These are phyloP conservation scores for Tylopilus sp. DNA, from an alignment of 1,284 basidiomycete species.

Conservation along the genomic window DNA sequence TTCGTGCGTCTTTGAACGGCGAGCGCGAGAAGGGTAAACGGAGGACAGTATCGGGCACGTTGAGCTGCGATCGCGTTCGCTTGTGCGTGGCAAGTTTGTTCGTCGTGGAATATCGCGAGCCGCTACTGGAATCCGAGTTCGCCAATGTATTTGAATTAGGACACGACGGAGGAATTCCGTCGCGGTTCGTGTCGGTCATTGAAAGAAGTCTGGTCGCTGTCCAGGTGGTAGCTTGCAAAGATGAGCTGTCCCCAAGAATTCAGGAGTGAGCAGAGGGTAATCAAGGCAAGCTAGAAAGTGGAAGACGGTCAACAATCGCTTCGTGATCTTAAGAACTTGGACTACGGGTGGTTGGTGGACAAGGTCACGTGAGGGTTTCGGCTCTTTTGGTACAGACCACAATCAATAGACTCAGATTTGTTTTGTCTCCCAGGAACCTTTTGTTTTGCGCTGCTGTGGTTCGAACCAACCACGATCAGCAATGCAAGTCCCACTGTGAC, in stretches of 20 bases:
- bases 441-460: too few relatives aligned
- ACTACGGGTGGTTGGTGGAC: neutral
- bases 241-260: neutral
- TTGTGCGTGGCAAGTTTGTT: constrained; percentile 29
- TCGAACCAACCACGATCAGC: too few relatives aligned
- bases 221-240: constrained; percentile 2
- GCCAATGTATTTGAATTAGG: constrained; percentile 7
- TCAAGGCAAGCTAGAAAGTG: neutral
- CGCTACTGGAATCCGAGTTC: constrained; percentile 9
- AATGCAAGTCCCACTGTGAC: too few relatives aligned
- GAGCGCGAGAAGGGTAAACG: constrained; percentile 55
- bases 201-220: constrained; percentile 3
- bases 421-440: too few relatives aligned
- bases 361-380: constrained; percentile 17
- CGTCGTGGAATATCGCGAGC: constrained; percentile 3
- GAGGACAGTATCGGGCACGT: constrained; percentile 56
- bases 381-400: too few relatives aligned
- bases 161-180: constrained; percentile 14
- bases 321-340: too few relatives aligned
- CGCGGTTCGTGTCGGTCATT: constrained; percentile 31
- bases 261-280: neutral
- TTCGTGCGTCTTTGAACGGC: constrained; percentile 64
- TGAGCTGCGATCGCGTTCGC: constrained; percentile 64
- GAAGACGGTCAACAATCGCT: constrained; percentile 1
- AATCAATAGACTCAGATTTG: too few relatives aligned